Conservation (phyloP, 495 filamentous ascomycete genomes). For the Hamigera avellanea region DNA sequence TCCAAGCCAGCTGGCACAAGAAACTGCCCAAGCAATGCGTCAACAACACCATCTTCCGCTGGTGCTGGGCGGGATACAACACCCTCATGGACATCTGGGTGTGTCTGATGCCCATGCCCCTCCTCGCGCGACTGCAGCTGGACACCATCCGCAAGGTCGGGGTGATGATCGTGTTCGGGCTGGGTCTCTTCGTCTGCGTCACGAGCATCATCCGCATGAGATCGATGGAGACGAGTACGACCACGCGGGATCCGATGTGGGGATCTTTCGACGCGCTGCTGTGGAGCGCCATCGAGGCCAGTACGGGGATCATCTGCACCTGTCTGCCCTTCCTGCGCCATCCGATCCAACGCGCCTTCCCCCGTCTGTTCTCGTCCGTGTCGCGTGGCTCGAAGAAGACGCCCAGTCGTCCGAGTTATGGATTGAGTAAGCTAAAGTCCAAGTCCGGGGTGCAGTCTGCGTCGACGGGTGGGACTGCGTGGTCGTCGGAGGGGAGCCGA, state of each 20-base stretch:
- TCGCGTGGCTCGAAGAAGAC: conserved; percentile 3
- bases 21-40: conserved; percentile 9
- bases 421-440: conserved; percentile 3
- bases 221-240: conserved; percentile 13
- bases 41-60: conserved; percentile 9
- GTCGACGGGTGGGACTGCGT: neutral
- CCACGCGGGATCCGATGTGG: conserved; percentile 11
- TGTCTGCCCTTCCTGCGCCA: conserved; percentile 21
- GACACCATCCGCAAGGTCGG: conserved; percentile 24
- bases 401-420: conserved; percentile 5
- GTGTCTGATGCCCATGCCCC: conserved; percentile 26
- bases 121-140: conserved; percentile 25
- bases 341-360: conserved; percentile 18
- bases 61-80: conserved; percentile 15
- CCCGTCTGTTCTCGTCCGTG: conserved; percentile 10
- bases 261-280: conserved; percentile 6
- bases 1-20: conserved; percentile 25
- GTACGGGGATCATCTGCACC: conserved; percentile 14
- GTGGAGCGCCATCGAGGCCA: conserved; percentile 19
- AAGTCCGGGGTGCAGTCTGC: conserved; percentile 3
- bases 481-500: neutral
- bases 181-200: conserved; percentile 20
- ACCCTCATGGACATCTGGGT: conserved; percentile 31
- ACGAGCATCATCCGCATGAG: conserved; percentile 17
- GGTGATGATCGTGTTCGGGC: conserved; percentile 22